These are phyloP conservation scores for Solioccasus polychromus DNA, from an alignment of 768 basidiomycete genomes.

Conservation along the genomic window DNA sequence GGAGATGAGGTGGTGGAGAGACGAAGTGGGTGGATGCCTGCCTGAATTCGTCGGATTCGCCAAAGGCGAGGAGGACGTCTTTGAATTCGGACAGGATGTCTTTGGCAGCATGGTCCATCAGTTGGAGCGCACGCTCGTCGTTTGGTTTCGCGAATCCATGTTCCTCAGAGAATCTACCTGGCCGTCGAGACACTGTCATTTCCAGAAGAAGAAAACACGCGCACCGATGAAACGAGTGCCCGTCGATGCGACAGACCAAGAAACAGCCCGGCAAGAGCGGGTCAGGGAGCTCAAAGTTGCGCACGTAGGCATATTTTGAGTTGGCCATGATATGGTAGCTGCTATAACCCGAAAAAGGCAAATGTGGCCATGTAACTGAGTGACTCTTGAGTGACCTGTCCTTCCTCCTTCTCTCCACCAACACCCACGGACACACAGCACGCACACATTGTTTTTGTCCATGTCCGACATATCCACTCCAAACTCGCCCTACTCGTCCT, in stretches of 20 bases:
- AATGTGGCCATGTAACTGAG: neutral
- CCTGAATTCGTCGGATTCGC: slow-evolving; percentile 98
- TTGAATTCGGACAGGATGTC: slow-evolving; percentile 78
- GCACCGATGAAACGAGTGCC: slow-evolving; percentile 91
- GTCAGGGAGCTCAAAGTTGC: slow-evolving; percentile 86
- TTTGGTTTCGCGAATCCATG: slow-evolving; percentile 91
- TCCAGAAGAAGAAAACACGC: slow-evolving; percentile 6
- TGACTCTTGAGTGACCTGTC: slow-evolving; percentile 20
- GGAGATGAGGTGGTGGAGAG: neutral
- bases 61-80: slow-evolving; percentile 86
- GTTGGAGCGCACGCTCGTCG: slow-evolving; percentile 76
- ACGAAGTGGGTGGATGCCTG: slow-evolving; percentile 24
- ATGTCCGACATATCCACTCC: slow-evolving; percentile 12
- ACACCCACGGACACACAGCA: too few relatives aligned
- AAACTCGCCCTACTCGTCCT: slow-evolving; percentile 27
- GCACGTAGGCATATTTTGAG: slow-evolving; percentile 90
- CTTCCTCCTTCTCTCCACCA: too few relatives aligned
- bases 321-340: slow-evolving; percentile 65
- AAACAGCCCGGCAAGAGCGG: slow-evolving; percentile 79
- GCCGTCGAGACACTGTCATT: neutral
- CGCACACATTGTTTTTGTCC: too few relatives aligned
- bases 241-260: slow-evolving; percentile 85
- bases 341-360: slow-evolving; percentile 18
- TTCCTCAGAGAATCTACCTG: slow-evolving; percentile 72
- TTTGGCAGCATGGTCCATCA: slow-evolving; percentile 91